Evolutionary conservation across 176 grass and related monocot species (phyloP).

Genomic region (Otatea glauca): DNA sequence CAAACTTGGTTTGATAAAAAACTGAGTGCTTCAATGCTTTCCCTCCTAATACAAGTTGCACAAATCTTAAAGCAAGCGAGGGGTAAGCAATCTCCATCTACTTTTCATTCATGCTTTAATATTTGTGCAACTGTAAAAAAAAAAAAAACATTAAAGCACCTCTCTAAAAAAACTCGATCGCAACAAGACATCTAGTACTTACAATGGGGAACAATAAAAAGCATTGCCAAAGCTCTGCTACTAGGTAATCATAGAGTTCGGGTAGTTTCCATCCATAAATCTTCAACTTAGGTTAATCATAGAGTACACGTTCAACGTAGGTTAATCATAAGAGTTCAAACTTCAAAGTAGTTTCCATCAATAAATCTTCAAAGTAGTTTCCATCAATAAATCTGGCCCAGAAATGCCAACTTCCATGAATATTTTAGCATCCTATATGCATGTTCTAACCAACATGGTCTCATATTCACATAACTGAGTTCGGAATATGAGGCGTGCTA

Average conservation of each 20-base stretch:
- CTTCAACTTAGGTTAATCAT: neutral
- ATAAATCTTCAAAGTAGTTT: neutral
- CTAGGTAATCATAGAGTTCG: neutral
- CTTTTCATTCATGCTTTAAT: too few species aligned
- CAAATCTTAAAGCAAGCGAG: too few species aligned
- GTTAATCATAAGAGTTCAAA: neutral
- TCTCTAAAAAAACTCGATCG: neutral
- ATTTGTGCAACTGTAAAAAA: too few species aligned
- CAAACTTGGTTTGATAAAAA: neutral
- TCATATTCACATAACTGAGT: neutral
- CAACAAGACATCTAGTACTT: neutral
- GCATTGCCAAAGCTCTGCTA: neutral
- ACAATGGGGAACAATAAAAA: neutral
- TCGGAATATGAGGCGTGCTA: neutral
- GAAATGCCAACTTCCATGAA: neutral
- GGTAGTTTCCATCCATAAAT: neutral
- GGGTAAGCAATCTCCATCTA: too few species aligned
- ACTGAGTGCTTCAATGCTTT: too few species aligned
- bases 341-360: neutral
- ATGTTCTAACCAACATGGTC: conserved; percentile 15
- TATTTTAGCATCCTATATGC: neutral
- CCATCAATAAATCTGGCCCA: neutral
- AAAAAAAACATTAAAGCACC: too few species aligned
- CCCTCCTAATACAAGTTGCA: too few species aligned
- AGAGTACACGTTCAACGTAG: neutral